Conservation (phyloP, 208 protist genomes). For the Tritrichomonas musculus region DNA sequence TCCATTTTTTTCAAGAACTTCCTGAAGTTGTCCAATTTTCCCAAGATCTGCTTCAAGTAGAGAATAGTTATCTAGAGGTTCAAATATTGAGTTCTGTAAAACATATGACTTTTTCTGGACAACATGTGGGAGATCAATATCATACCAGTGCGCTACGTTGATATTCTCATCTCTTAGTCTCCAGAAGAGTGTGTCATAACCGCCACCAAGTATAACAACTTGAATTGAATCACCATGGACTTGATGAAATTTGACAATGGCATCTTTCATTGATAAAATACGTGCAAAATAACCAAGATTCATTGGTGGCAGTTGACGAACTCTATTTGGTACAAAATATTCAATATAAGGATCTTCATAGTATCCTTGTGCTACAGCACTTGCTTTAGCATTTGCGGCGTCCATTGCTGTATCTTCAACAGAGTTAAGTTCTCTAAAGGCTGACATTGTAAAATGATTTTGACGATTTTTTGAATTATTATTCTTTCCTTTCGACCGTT, state of each 20-base stretch:
- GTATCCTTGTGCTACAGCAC: neutral
- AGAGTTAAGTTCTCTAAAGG: neutral
- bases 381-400: neutral
- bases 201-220: neutral
- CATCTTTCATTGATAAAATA: neutral
- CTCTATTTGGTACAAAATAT: neutral
- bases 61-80: constrained; percentile 17
- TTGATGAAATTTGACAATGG: neutral
- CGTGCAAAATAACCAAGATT: neutral
- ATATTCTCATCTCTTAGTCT: neutral
- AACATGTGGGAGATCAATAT: neutral
- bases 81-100: neutral
- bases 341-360: neutral
- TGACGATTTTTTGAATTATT: too few relatives aligned
- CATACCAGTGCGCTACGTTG: neutral
- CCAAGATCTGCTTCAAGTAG: neutral
- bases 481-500: too few relatives aligned
- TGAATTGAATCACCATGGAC: neutral
- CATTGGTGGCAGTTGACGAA: neutral
- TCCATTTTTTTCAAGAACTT: neutral
- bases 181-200: constrained; percentile 22
- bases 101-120: neutral
- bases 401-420: constrained; percentile 28
- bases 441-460: too few relatives aligned
- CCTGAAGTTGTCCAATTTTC: neutral